Evolutionary conservation across 2,329 filamentous ascomycete genomes (phyloP), one percentile per base, ranked within the genome.

Genomic region (Fusarium newnesense): DNA sequence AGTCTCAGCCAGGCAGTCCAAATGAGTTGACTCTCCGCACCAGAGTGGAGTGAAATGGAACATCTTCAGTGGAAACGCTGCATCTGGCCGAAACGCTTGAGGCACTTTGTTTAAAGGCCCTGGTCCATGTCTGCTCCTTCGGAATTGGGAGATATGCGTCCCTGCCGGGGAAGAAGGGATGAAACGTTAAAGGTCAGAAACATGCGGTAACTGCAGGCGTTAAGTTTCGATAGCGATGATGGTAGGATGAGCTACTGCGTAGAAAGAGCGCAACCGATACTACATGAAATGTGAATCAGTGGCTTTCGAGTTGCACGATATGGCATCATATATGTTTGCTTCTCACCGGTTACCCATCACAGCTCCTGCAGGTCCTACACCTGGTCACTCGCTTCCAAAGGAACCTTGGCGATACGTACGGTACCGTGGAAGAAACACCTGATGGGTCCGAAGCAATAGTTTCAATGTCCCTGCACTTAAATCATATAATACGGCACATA

Each of bases 401-500:
- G 21, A 34, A 54, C 24, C 32, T 24, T 37, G 21, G 40, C 30
- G 28, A 37, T 46, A 53, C 42, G 28, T 34, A 69, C 32, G 58
- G 49, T 43, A 47, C 36, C 21, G 30, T 21, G 50, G 32, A 59
- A 60, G 42, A 60, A 36, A 67, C 60, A 64, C 57, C 67, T 47
- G 65, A 68, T 70, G 75, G 71, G 53, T 64, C 60, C 43, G 54
- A 67, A 64, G 64, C 71, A 57, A 75, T 75, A 67, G 70, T 74
- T 40, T 67, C 52, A 49, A 54, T 36, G 50, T 57, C 62, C 75
- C 75, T 69, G 54, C 40, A 49, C 49, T 40, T 56, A 56, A 52
- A 40, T 30, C 44, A 28, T 64, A 77, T 77, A 76, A 43, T 37
- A 72, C 54, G 46, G 32, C 71, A 72, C 67, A 72, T 77, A 77